Percentiles rank a stretch among this genome's conserved stretches.
Conservation (phyloP, 768 basidiomycete species). For the Lactarius evosmus region DNA sequence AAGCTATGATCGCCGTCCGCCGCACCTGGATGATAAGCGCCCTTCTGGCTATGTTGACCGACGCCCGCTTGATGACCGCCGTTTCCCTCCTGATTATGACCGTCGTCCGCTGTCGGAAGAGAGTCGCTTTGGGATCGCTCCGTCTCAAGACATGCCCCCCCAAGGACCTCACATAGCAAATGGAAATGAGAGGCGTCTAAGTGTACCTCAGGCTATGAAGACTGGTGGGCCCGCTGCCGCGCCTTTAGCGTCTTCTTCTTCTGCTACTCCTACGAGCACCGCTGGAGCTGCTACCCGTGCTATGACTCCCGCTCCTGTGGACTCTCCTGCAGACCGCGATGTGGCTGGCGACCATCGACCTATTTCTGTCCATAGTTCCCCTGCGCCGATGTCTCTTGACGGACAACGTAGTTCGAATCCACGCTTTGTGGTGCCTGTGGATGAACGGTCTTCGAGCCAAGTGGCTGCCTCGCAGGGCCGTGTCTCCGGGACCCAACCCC, state of each 20-base stretch:
- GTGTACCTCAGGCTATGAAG: conserved; percentile 6
- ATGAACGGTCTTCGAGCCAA: conserved; percentile 29
- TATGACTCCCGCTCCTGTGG: conserved; percentile 5
- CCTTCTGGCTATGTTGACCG: conserved; percentile 21
- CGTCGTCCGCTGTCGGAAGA: conserved; percentile 19
- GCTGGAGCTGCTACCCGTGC: conserved; percentile 5
- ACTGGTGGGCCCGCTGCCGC: conserved; percentile 1
- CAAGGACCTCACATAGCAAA: conserved; percentile 7
- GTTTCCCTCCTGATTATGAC: conserved; percentile 25
- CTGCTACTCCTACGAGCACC: conserved; percentile 6
- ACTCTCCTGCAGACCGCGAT: neutral
- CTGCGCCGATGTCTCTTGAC: neutral
- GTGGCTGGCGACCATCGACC: conserved; percentile 1
- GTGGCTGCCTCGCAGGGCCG: conserved; percentile 22
- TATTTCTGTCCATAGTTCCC: neutral
- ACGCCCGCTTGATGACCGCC: conserved; percentile 8
- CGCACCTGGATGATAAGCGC: conserved; percentile 28
- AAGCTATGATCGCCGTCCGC: conserved; percentile 20
- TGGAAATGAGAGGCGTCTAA: conserved; percentile 15
- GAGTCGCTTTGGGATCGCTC: conserved; percentile 22
- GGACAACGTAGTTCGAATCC: conserved; percentile 20
- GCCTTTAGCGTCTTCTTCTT: conserved; percentile 5
- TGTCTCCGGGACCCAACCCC: conserved; percentile 13
- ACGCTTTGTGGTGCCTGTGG: conserved; percentile 21
- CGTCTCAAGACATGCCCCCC: conserved; percentile 9